phyloP scores from a whole-genome alignment of 2,329 filamentous ascomycete species.

The Xylaria sp. region DNA sequence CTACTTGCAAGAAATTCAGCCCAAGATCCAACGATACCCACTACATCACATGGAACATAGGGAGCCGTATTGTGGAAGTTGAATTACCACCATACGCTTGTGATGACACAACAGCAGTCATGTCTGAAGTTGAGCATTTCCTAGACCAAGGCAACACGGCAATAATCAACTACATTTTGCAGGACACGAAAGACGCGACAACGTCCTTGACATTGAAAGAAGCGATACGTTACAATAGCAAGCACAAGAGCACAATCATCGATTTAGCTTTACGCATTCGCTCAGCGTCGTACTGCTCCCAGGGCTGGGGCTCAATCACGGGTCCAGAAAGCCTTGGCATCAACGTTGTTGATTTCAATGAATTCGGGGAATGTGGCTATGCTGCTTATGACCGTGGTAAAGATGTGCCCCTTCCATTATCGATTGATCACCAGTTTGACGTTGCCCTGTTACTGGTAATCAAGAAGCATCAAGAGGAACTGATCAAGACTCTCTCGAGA shows the following conservation, averaged over 20 bases:
- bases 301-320: neutral
- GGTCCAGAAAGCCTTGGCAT: neutral
- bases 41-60: neutral
- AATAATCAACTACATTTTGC: neutral
- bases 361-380: slow-evolving; percentile 1
- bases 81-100: neutral
- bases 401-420: neutral
- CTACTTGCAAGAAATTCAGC: neutral
- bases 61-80: neutral
- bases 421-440: neutral
- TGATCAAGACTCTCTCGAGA: neutral
- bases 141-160: slow-evolving; percentile 1
- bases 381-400: neutral
- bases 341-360: neutral
- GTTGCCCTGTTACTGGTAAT: neutral
- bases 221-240: neutral
- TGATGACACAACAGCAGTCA: neutral
- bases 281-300: neutral
- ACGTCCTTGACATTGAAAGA: neutral
- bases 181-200: slow-evolving; percentile 1
- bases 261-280: slow-evolving; percentile 1
- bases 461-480: neutral
- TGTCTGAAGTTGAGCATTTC: neutral
- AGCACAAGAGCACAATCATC: neutral
- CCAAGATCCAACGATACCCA: neutral